Evolutionary conservation across 257 asterid genomes (phyloP), one percentile per base, ranked within the genome.

Genomic region (Capsicum rhomboideum): DNA sequence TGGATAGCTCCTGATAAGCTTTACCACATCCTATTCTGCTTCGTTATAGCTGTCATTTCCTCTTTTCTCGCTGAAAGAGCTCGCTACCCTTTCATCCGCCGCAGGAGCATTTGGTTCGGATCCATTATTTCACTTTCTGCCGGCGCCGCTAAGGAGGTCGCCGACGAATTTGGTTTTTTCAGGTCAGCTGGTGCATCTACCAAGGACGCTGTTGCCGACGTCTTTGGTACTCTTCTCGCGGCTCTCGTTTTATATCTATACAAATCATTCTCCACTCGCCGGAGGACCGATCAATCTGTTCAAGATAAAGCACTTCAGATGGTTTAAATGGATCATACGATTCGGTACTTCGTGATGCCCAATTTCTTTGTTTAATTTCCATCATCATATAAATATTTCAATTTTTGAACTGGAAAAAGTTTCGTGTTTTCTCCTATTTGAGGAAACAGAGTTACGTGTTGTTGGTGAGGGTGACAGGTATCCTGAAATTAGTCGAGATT

Each of bases 101-200:
- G 88, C 85, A 88, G 92, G 85, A 84, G 92, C 84, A 88, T 91
- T 83, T 90, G 91, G 97, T 78, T 96, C 86, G 98, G 97, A 80
- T 94, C 95, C 83, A 53, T 92, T 21, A 37, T 90, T 28, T 92
- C 98, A 10, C 90, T 93, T 2, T 69, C 88, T 40, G 90, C 91
- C 82, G 98, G 97, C 75, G 95, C 91, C 77, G 96, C 92, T 61
- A 95, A 95, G 86, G 99, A 95, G 89, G 84, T 90, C 59, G 97
- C 94, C 67, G 99, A 96, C 83, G 96, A 96, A 82, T 56, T 95
- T 9, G 99, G 99, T 0, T 91, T 84, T 85, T 93, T 94, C 86
- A 85, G 83, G 59, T 94, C 98, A 67, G 89, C 97, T 66, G 97
- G 98, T 6, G 98, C 94, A 1, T 96, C 98, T n/a, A 18, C 85